These are phyloP conservation scores for Lentinus brumalis DNA, from an alignment of 768 basidiomycete species.

Conservation along the genomic window DNA sequence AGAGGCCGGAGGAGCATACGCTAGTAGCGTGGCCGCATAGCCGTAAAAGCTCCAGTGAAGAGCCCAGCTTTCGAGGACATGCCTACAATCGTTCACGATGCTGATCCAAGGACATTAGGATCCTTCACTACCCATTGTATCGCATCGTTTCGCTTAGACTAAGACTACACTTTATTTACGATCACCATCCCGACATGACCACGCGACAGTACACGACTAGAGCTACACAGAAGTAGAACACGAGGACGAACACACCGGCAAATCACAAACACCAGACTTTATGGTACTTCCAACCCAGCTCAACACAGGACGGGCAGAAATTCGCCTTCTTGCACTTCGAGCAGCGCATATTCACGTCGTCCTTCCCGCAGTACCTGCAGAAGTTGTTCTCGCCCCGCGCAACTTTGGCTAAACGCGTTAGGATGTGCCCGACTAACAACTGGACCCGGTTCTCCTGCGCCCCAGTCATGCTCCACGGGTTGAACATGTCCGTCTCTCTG, in stretches of 20 bases:
- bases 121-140: too few species aligned
- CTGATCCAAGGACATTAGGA: too few species aligned
- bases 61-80: too few species aligned
- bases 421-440: slow-evolving; percentile 6
- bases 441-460: slow-evolving; percentile 10
- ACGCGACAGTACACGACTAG: too few species aligned
- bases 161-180: too few species aligned
- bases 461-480: slow-evolving; percentile 8
- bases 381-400: slow-evolving; percentile 18
- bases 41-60: too few species aligned
- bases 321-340: slow-evolving; percentile 21
- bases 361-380: slow-evolving; percentile 26
- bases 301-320: slow-evolving; percentile 20
- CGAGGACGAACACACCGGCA: background rate
- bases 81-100: too few species aligned
- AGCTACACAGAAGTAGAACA: too few species aligned
- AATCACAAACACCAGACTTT: slow-evolving; percentile 18
- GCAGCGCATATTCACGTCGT: slow-evolving; percentile 20
- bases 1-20: too few species aligned
- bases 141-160: too few species aligned
- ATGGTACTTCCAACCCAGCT: slow-evolving; percentile 24
- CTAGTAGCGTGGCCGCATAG: too few species aligned
- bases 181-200: too few species aligned
- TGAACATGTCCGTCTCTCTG: background rate
- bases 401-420: slow-evolving; percentile 16